These are phyloP conservation scores for Cardamine chenopodiifolia DNA, from an alignment of 345 rosid species.

Conservation along the genomic window DNA sequence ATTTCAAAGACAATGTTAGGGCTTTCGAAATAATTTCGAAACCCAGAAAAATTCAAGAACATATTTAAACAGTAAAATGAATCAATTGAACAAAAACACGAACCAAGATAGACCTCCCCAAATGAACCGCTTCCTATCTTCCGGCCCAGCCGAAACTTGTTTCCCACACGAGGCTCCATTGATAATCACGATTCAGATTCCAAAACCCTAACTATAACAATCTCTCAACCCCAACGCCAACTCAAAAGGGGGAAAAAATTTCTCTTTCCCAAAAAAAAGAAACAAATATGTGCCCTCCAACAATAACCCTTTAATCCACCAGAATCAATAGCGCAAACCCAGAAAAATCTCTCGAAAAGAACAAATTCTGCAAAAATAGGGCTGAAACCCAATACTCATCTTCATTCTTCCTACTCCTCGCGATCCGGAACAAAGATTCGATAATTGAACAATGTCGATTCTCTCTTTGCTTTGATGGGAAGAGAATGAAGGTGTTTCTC, in stretches of 20 bases:
- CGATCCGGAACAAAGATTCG: slow-evolving; percentile 32
- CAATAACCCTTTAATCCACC: slow-evolving; percentile 7
- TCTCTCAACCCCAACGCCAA: slow-evolving; percentile 30
- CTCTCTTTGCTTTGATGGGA: slow-evolving; percentile 23
- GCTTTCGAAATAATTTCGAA: background rate
- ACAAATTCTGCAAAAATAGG: slow-evolving; percentile 12
- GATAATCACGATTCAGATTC: slow-evolving; percentile 10
- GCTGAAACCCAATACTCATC: slow-evolving; percentile 20
- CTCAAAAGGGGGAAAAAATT: background rate
- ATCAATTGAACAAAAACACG: slow-evolving; percentile 22
- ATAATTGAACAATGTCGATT: slow-evolving; percentile 7
- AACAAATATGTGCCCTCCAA: background rate
- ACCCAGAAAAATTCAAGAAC: slow-evolving; percentile 9
- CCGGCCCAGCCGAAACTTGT: slow-evolving; percentile 84
- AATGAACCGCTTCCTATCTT: slow-evolving; percentile 98
- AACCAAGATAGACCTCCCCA: slow-evolving; percentile 97
- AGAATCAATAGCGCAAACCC: slow-evolving; percentile 44
- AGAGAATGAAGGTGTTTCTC: slow-evolving; percentile 38
- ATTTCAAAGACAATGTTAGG: background rate
- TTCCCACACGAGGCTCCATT: slow-evolving; percentile 92
- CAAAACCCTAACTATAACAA: slow-evolving; percentile 40
- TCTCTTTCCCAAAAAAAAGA: background rate
- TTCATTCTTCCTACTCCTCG: slow-evolving; percentile 6
- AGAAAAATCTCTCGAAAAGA: background rate
- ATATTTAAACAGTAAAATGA: background rate